A percentile compares a stretch with the other conserved stretches of the same genome.
Evolutionary conservation across 371 early-diverging fungal genomes (phyloP).

Genomic region (Chytridiales sp.): DNA sequence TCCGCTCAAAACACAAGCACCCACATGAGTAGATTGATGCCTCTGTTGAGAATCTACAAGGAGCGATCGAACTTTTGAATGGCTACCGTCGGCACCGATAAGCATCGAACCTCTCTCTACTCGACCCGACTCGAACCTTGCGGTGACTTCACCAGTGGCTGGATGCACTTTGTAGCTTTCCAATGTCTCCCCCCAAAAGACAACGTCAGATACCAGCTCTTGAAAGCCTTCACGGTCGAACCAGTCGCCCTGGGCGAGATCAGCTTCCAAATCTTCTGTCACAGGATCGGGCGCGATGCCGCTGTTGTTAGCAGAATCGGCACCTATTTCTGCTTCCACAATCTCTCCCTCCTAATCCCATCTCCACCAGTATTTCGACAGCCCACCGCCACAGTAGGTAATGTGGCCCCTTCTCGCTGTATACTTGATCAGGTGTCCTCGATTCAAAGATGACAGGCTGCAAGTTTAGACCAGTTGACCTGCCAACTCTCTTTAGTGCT

Average conservation of each 20-base stretch:
- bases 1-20: slow-evolving; percentile 37
- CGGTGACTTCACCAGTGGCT: slow-evolving; percentile 39
- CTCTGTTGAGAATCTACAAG: slow-evolving; percentile 12
- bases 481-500: slow-evolving; percentile 39
- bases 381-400: slow-evolving; percentile 49
- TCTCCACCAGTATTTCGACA: slow-evolving; percentile 40
- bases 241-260: slow-evolving; percentile 44
- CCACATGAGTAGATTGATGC: slow-evolving; percentile 20
- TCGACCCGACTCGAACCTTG: slow-evolving; percentile 40
- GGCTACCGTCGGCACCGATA: slow-evolving; percentile 49
- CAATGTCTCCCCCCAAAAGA: slow-evolving; percentile 41
- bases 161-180: slow-evolving; percentile 41
- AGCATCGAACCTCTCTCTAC: slow-evolving; percentile 39
- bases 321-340: slow-evolving; percentile 8
- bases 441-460: slow-evolving; percentile 38
- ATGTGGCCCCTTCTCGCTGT: slow-evolving; percentile 25
- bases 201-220: slow-evolving; percentile 25
- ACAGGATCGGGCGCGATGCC: slow-evolving; percentile 23
- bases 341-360: slow-evolving; percentile 45
- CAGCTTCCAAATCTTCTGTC: slow-evolving; percentile 38
- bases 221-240: slow-evolving; percentile 37
- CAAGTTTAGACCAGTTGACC: slow-evolving; percentile 27
- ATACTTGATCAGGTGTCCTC: slow-evolving; percentile 4
- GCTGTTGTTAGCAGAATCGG: slow-evolving; percentile 28
- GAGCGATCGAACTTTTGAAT: slow-evolving; percentile 45